Evolutionary conservation across 495 filamentous ascomycete species (phyloP), one percentile per base, ranked within the genome.

Genomic region (Penicillium robsamsonii): DNA sequence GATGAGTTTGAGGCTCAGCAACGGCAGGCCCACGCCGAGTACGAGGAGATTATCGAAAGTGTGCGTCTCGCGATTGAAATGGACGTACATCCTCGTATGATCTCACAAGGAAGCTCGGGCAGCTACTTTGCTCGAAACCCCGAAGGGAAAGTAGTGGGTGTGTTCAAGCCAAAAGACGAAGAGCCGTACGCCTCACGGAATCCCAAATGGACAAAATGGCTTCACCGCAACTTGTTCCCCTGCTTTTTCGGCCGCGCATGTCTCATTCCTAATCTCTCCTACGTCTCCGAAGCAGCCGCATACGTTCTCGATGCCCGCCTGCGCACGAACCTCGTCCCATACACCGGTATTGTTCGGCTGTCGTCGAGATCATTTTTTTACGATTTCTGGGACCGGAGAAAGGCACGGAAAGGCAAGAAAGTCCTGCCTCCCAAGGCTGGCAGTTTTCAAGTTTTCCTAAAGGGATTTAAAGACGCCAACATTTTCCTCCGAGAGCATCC

Each of bases 131-230:
- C 94, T 49, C 81, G 92, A 56, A 93, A 96, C 64, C 84, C 79
- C 27, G 86, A 94, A 20, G 94, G 94, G 18, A 96, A 95, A 72
- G 87, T 96, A 13, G 91, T 99, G 15, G 94, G 92, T 24, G 95
- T 99, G 9, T 97, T 99, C 72, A 99, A 99, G 70, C 94, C 94
- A 35, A 99, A 99, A 74, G 94, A 99, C 69, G 94, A 99, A 71
- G 94, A 99, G 71, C 94, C 94, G 22, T 99, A 94, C 65, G 94
- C 89, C 8, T 89, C 88, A 12, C 85, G 89, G 51, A 96, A 96
- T 67, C 91, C 91, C 20, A 96, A 96, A 70, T 94, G 91, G 90
- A 96, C 91, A 63, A 96, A 96, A 74, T 96, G 91, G 91, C 86
- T 96, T 74, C 91, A 96, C 68, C 78, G 91, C 57, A 96, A 94